Evolutionary conservation across 306 rosid species (phyloP).

Genomic region (Macrotyloma uniflorum): DNA sequence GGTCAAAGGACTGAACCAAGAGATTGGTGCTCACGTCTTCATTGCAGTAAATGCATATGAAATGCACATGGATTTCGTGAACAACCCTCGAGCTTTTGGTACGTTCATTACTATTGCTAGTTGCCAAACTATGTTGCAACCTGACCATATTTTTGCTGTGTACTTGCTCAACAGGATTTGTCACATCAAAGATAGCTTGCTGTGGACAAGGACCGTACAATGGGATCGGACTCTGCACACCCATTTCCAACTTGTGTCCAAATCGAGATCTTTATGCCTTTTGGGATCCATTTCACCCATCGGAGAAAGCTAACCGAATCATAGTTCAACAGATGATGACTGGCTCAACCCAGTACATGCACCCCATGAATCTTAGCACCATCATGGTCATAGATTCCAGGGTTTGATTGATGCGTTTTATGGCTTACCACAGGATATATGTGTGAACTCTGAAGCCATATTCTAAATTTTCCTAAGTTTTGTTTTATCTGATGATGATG

Average conservation of each 20-base stretch:
- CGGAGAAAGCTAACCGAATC: slow-evolving; percentile 67
- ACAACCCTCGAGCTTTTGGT: slow-evolving; percentile 67
- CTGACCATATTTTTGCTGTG: background rate
- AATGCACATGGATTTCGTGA: slow-evolving; percentile 70
- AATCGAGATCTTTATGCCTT: slow-evolving; percentile 62
- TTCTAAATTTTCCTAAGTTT: too few species aligned
- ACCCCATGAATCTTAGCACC: slow-evolving; percentile 76
- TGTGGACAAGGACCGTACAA: slow-evolving; percentile 89
- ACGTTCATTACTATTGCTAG: background rate
- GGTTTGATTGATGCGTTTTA: too few species aligned
- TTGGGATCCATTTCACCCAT: slow-evolving; percentile 85
- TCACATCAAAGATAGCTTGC: slow-evolving; percentile 63
- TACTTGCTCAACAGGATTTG: slow-evolving; percentile 56
- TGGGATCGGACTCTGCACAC: slow-evolving; percentile 75
- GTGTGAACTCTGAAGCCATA: too few species aligned
- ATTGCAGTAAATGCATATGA: slow-evolving; percentile 58
- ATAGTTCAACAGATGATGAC: slow-evolving; percentile 61
- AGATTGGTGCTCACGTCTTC: slow-evolving; percentile 54
- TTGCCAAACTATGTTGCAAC: too few species aligned
- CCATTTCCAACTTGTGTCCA: slow-evolving; percentile 66
- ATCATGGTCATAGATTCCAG: slow-evolving; percentile 55
- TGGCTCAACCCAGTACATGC: slow-evolving; percentile 60
- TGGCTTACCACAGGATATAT: too few species aligned
- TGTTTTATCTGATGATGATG: too few species aligned
- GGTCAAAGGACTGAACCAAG: slow-evolving; percentile 51